A percentile compares a stretch with the other conserved stretches of the same genome.
These are phyloP conservation scores for Magnolia kwangsiensis DNA, from an alignment of 164 flowering plant species.

Conservation along the genomic window DNA sequence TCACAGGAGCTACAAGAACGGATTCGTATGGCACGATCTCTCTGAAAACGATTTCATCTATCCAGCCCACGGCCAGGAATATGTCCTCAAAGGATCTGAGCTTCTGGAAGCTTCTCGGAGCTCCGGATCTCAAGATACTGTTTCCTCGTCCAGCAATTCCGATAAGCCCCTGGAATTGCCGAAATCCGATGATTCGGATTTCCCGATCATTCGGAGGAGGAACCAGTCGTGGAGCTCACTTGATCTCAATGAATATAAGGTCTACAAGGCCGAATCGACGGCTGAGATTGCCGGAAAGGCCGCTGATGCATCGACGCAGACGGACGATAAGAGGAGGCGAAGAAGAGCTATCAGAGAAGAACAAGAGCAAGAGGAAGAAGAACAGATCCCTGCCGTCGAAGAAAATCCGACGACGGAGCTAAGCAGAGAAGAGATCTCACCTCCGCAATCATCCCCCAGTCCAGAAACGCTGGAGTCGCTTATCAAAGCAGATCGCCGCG, in stretches of 20 bases:
- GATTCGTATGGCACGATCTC: slow-evolving; percentile 95
- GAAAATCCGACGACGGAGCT: slow-evolving; percentile 39
- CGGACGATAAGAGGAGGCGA: slow-evolving; percentile 54
- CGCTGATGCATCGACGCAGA: slow-evolving; percentile 81
- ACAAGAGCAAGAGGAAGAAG: slow-evolving; percentile 18
- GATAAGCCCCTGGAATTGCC: slow-evolving; percentile 21
- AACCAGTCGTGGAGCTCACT: slow-evolving; percentile 84
- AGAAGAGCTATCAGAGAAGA: slow-evolving; percentile 31
- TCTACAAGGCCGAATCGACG: slow-evolving; percentile 47
- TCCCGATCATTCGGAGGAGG: slow-evolving; percentile 42
- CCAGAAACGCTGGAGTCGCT: slow-evolving; percentile 70
- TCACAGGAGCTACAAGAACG: slow-evolving; percentile 82
- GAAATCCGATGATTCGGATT: slow-evolving; percentile 27
- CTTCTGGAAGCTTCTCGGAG: slow-evolving; percentile 30
- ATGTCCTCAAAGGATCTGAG: slow-evolving; percentile 94
- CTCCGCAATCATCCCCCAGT: slow-evolving; percentile 89
- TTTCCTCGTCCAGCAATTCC: slow-evolving; percentile 15
- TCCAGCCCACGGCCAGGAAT: slow-evolving; percentile 84
- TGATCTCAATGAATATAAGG: slow-evolving; percentile 71
- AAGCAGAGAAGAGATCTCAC: slow-evolving; percentile 73
- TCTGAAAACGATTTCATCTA: slow-evolving; percentile 72
- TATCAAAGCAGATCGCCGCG: slow-evolving; percentile 64
- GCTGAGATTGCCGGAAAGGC: slow-evolving; percentile 34
- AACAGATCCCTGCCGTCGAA: background rate
- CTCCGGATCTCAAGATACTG: slow-evolving; percentile 26